These are phyloP conservation scores for Dactylellina cionopaga DNA, from an alignment of 2,329 filamentous ascomycete species.

Conservation along the genomic window DNA sequence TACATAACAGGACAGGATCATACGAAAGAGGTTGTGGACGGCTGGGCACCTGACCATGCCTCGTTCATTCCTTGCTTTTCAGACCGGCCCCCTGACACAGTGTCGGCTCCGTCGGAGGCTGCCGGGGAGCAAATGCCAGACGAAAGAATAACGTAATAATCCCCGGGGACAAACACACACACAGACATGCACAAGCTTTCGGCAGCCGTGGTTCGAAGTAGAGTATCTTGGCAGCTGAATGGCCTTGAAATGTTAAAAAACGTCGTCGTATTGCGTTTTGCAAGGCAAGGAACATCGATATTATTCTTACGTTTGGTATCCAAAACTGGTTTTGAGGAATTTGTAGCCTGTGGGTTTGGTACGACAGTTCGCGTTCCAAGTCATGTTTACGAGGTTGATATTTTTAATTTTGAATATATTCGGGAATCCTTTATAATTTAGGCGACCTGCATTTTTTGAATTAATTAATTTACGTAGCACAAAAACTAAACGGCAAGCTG, in stretches of 20 bases:
- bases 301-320: constrained; percentile 51
- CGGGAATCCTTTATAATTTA: not conserved
- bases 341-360: not conserved
- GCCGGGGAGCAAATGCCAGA: constrained; percentile 38
- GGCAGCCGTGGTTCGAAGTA: too few relatives aligned
- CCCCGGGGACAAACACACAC: too few relatives aligned
- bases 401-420: too few relatives aligned
- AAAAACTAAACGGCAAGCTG: too few relatives aligned
- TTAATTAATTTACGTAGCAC: too few relatives aligned
- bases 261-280: constrained; percentile 35
- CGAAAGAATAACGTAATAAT: constrained; percentile 41
- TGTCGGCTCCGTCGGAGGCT: constrained; percentile 29
- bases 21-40: constrained; percentile 26
- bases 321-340: constrained; percentile 11
- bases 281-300: constrained; percentile 32
- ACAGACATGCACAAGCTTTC: too few relatives aligned
- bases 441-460: too few relatives aligned
- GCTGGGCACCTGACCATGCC: constrained; percentile 41
- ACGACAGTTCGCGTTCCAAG: too few relatives aligned
- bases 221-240: too few relatives aligned
- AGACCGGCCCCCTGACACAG: constrained; percentile 32
- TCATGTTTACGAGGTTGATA: too few relatives aligned
- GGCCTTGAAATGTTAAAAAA: constrained; percentile 22
- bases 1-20: constrained; percentile 37
- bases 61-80: constrained; percentile 13